Conservation (phyloP, 1,139 yeast genomes). For the Trichomonascaceae sp. region DNA sequence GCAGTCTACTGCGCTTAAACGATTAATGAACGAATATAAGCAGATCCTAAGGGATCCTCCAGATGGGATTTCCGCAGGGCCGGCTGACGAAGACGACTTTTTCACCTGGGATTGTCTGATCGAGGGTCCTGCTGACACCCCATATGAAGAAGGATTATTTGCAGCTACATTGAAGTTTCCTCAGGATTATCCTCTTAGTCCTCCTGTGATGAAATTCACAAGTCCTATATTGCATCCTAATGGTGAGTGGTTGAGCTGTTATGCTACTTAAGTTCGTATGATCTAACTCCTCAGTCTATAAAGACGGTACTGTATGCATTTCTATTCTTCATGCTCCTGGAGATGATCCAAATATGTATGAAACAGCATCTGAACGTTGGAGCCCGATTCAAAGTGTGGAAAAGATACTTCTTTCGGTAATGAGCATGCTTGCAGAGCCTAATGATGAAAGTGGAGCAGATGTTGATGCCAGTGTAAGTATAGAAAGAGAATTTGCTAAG, state of each 20-base stretch:
- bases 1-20: constrained; percentile 63
- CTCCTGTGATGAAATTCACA: constrained; percentile 77
- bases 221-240: constrained; percentile 91
- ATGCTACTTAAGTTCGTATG: background rate
- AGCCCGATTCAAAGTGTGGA: constrained; percentile 96
- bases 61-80: constrained; percentile 94
- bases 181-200: constrained; percentile 81
- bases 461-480: constrained; percentile 71
- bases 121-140: constrained; percentile 91
- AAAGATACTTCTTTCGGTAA: constrained; percentile 83
- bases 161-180: constrained; percentile 84
- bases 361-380: constrained; percentile 94
- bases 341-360: constrained; percentile 94
- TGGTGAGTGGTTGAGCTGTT: constrained; percentile 27
- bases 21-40: constrained; percentile 83
- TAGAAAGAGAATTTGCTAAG: no score
- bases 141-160: constrained; percentile 90
- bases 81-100: constrained; percentile 71
- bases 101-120: constrained; percentile 87
- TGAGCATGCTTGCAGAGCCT: constrained; percentile 96
- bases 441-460: constrained; percentile 96
- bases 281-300: constrained; percentile 42
- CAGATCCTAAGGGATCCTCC: constrained; percentile 83
- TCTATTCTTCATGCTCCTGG: constrained; percentile 95
- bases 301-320: constrained; percentile 93